phyloP scores from a whole-genome alignment of 306 rosid species.

The Trifolium subterraneum region DNA sequence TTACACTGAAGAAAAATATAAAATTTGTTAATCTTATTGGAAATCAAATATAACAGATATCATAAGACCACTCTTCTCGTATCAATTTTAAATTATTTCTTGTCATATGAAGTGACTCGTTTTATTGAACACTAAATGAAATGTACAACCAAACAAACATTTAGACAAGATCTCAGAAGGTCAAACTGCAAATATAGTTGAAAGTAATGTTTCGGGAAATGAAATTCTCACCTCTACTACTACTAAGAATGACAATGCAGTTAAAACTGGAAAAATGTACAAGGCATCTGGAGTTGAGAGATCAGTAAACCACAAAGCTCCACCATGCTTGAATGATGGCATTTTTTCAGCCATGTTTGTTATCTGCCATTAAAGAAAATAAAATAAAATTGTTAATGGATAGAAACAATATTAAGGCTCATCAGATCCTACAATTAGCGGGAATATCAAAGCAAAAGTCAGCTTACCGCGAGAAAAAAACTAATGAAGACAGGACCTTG shows the following conservation, averaged over 20 bases:
- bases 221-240: conserved; percentile 78
- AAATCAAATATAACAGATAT: conserved; percentile 6
- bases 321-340: conserved; percentile 91
- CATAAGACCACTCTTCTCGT: conserved; percentile 11
- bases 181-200: conserved; percentile 30
- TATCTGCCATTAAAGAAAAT: conserved; percentile 59
- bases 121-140: background rate
- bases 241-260: conserved; percentile 78
- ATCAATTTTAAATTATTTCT: conserved; percentile 7
- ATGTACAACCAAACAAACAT: conserved; percentile 19
- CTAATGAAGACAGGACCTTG: conserved; percentile 84
- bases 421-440: conserved; percentile 25
- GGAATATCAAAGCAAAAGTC: conserved; percentile 36
- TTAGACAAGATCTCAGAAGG: conserved; percentile 19
- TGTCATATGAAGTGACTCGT: background rate
- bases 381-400: conserved; percentile 30
- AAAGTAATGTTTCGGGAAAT: background rate
- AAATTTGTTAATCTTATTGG: conserved; percentile 13
- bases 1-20: conserved; percentile 59
- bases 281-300: conserved; percentile 81
- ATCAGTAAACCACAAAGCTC: conserved; percentile 89
- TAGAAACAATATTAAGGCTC: conserved; percentile 39
- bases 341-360: conserved; percentile 85
- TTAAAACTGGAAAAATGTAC: conserved; percentile 72
- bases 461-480: conserved; percentile 89